Evolutionary conservation across 805 yeast species (phyloP).

Genomic region (Saturnispora serradocipensis): DNA sequence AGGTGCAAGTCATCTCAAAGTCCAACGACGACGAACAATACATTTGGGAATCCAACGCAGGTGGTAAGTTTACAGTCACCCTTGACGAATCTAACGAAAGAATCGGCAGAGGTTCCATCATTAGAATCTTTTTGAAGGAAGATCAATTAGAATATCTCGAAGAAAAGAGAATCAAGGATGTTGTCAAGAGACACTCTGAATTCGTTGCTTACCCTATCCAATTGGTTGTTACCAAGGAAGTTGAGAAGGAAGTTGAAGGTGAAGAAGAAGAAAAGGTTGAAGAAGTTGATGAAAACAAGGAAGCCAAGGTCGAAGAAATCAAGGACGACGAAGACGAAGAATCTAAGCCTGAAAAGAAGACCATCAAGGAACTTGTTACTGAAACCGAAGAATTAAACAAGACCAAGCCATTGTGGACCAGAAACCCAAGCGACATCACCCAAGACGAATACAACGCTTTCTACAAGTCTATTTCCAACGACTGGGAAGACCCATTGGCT

Average conservation of each 20-base stretch:
- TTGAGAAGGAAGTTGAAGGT: constrained; percentile 93
- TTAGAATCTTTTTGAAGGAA: constrained; percentile 95
- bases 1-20: constrained; percentile 96
- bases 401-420: constrained; percentile 98
- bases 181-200: constrained; percentile 98
- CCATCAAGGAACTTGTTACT: constrained; percentile 83
- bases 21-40: constrained; percentile 99
- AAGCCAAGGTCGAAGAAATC: constrained; percentile 38
- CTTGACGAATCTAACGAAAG: constrained; percentile 80
- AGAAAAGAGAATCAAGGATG: constrained; percentile 99
- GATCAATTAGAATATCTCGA: constrained; percentile 98
- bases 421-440: constrained; percentile 95
- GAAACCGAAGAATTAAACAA: constrained; percentile 98
- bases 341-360: constrained; percentile 72
- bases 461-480: constrained; percentile 98
- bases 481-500: constrained; percentile 99
- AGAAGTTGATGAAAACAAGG: constrained; percentile 45
- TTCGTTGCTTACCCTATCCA: constrained; percentile 99
- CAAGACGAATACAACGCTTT: constrained; percentile 98
- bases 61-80: constrained; percentile 97
- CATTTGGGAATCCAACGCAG: constrained; percentile 99
- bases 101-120: constrained; percentile 88
- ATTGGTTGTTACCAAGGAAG: constrained; percentile 96
- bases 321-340: constrained; percentile 44
- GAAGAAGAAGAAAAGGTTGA: constrained; percentile 54